Conservation (phyloP, 2,329 filamentous ascomycete genomes). For the Emericellopsis cladophorae region DNA sequence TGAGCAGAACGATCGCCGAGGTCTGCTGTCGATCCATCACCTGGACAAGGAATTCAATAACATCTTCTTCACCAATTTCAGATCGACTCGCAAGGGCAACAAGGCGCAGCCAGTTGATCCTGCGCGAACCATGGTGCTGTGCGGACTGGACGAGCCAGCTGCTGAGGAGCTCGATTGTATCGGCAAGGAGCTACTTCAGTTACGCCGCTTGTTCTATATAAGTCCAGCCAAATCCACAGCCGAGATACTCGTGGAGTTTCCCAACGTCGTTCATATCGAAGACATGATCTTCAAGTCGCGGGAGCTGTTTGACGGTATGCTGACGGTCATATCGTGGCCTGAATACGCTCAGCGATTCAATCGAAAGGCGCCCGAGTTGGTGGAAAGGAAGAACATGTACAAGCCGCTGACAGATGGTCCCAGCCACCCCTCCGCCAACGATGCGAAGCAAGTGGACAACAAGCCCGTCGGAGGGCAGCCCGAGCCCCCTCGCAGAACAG, state of each 20-base stretch:
- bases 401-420: neutral
- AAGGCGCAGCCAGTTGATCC: constrained; percentile 1
- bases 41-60: constrained; percentile 1
- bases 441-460: no score
- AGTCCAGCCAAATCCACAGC: neutral
- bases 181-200: neutral
- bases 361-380: neutral
- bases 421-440: neutral
- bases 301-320: constrained; percentile 1
- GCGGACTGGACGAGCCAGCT: neutral
- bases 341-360: constrained; percentile 1
- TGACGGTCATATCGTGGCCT: constrained; percentile 3
- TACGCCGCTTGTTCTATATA: constrained; percentile 4
- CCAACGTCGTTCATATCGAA: constrained; percentile 3
- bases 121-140: constrained; percentile 2
- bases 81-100: constrained; percentile 2
- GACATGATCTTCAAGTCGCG: neutral
- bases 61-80: constrained; percentile 5
- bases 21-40: constrained; percentile 1
- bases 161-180: neutral
- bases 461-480: no score
- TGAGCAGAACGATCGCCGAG: neutral
- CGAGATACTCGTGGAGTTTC: constrained; percentile 6
- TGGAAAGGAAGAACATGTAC: constrained; percentile 3
- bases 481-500: no score